Evolutionary conservation across 106 monocot species (phyloP).

Genomic region (Dioscorea zingiberensis): DNA sequence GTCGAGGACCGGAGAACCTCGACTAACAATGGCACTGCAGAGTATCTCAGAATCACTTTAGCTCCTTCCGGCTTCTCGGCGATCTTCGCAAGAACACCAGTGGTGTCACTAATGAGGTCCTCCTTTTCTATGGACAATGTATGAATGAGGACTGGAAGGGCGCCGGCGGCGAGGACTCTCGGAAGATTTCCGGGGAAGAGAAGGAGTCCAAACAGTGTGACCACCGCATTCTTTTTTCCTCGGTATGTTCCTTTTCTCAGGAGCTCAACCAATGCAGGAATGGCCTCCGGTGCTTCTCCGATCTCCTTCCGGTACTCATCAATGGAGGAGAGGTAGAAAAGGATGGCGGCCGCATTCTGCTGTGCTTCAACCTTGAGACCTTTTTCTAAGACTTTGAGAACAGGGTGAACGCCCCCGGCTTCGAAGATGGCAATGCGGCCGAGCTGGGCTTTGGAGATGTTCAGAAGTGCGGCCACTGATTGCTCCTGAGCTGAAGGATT

Average conservation of each 20-base stretch:
- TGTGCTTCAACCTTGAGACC: slow-evolving; percentile 32
- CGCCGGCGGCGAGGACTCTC: slow-evolving; percentile 34
- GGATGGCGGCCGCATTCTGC: slow-evolving; percentile 66
- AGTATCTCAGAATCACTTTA: slow-evolving; percentile 21
- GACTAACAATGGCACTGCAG: slow-evolving; percentile 20
- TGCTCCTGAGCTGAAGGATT: slow-evolving; percentile 55
- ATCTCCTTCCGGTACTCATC: slow-evolving; percentile 48
- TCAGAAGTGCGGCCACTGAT: slow-evolving; percentile 47
- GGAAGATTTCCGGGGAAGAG: slow-evolving; percentile 33
- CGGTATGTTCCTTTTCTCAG: slow-evolving; percentile 36
- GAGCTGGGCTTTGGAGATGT: slow-evolving; percentile 52
- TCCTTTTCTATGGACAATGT: slow-evolving; percentile 44
- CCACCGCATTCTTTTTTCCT: slow-evolving; percentile 62
- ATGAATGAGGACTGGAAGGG: slow-evolving; percentile 19
- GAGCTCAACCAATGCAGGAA: slow-evolving; percentile 48
- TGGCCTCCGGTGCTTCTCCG: slow-evolving; percentile 46
- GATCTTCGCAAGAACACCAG: slow-evolving; percentile 44
- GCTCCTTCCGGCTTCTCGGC: slow-evolving; percentile 51
- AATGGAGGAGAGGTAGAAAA: slow-evolving; percentile 68
- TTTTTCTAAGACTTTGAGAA: slow-evolving; percentile 28
- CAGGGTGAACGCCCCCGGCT: slow-evolving; percentile 24
- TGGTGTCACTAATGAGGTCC: slow-evolving; percentile 45
- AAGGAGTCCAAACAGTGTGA: slow-evolving; percentile 47
- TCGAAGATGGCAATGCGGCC: slow-evolving; percentile 59
- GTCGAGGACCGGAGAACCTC: slow-evolving; percentile 37